Base-by-base conservation (phyloP, 768 basidiomycete species). In the Lentinula aciculospora region DNA sequence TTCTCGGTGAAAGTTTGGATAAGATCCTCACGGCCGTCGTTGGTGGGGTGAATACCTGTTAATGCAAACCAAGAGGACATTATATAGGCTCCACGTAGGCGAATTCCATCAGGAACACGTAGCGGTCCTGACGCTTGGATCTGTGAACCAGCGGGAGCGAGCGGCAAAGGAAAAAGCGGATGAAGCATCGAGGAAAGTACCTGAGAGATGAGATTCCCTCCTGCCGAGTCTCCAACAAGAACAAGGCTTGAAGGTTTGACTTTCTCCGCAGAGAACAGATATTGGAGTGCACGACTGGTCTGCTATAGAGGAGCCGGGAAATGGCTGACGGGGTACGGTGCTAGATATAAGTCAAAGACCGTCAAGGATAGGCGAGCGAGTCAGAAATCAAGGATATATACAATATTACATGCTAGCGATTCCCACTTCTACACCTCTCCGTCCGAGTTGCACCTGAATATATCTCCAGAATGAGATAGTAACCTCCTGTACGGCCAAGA, bases 41-140 rank as follows among this genome's bases (percentile, higher is more conserved):
- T 34, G 32, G 13, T 7, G 6, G 32, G 32, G 13, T 37, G 10
- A 31, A 21, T 28, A 50, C 25, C 23, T 64, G 63, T 12, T 63
- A 61, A 61, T 36, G 28, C 73, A 62, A 61, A 44, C 65, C 63
- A 67, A 6, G 65, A 61, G 7, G 76, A 77, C 62, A 76, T 70
- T 53, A 76, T 62, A 55, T 68, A 72, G 3, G 65, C 66, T 5
- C 72, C 71, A 28, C 68, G 64, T 21, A 77, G 48, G 5, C 67
- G 64, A 12, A 69, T 62, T 2, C 58, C 10, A 74, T 37, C 19
- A 56, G 60, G 4, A 25, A 25, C 3, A 53, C 27, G n/a, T n/a
- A n/a, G n/a, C n/a, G n/a, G n/a, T n/a, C n/a, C n/a, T n/a, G n/a
- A n/a, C n/a, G n/a, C n/a, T n/a, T n/a, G n/a, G n/a, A n/a, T n/a